Base-by-base conservation (phyloP, 1,284 basidiomycete species). In the Irpex rosettiformis region DNA sequence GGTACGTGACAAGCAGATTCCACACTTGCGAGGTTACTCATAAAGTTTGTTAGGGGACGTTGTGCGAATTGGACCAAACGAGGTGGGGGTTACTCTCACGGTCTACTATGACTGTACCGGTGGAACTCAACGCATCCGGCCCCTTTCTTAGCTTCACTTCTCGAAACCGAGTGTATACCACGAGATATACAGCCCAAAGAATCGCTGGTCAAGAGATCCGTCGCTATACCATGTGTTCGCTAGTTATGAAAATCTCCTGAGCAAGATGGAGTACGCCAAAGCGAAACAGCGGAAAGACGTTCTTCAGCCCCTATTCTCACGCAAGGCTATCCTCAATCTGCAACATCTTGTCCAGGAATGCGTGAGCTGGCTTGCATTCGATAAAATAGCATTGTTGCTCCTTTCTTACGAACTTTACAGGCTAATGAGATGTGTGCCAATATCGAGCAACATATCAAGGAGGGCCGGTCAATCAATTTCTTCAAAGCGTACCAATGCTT, bases 271-370 rank as follows among this genome's bases (percentile, higher is more conserved):
- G 55, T 64, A 66, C 16, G 52, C 58, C 16, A 59, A 66, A 21
- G 67, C 71, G 4, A 72, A 69, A 60, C 57, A 61, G 33, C 62
- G 69, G 3, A 65, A 65, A 37, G 69, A 73, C 13, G 54, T 70
- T 24, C 61, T 74, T 24, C 59, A 56, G 21, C 69, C 70, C 4
- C 61, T 72, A 10, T 75, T 75, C 61, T 73, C 72, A 4, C 65
- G 73, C 16, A 62, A 64, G 3, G 66, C 68, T 1, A 69, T 73
- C 29, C 54, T 71, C 22, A 61, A 66, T 24, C 58, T 73, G 13
- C 71, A 74, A 52, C 28, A 61, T 22, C 54, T 71, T 13, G 57
- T 75, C 33, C 69, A 69, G 57, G 57, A 67, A 13, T 66, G 59
- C 30, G 73, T 73, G 28, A 40, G 67, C 49, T 3, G 16, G n/a